Base-by-base conservation (phyloP, 805 yeast genomes). In the Kregervanrija fluxuum region DNA sequence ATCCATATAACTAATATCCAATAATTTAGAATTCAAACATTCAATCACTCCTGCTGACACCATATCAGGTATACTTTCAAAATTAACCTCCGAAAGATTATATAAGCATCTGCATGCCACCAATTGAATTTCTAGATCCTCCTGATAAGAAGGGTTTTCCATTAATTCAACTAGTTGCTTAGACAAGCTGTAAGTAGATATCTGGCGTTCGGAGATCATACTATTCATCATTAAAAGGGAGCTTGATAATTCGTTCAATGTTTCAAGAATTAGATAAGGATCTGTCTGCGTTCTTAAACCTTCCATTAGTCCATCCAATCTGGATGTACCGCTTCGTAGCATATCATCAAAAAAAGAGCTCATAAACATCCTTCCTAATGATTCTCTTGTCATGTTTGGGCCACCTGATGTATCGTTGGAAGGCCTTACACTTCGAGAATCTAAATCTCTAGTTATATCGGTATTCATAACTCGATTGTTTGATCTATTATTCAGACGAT, bases 31-130 rank as follows among this genome's bases (percentile, higher is more conserved):
- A 51, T 83, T 77, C 22, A 93, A 68, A 0, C 77, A 79, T 37
- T 79, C 81, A 8, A 89, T 73, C 0, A 82, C 83, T 35, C 83
- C 82, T 13, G 77, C 77, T 15, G 73, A 68, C 2, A 87, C 80
- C 3, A 87, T 80, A 33, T 72, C 75, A 42, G 74, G 72, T 6
- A 80, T 74, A 38, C 80, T 76, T 38, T 82, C 82, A 12, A 79
- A 78, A 51, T 82, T 74, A 10, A 84, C 82, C 57, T 88, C 96
- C 44, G 88, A 65, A 38, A 90, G 65, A 59, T 88, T 90, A 60
- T 85, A 84, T 13, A 90, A 66, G 56, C 95, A 85, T 40, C 96
- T 74, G 55, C 95, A 85, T 0, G 95, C 82, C 35, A 85, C 82
- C 37, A 91, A 64, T 55, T 85, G 91, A n/a, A 90, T 58, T 56